Evolutionary conservation across 2,329 filamentous ascomycete species (phyloP).

Genomic region (Thelonectria blattea): DNA sequence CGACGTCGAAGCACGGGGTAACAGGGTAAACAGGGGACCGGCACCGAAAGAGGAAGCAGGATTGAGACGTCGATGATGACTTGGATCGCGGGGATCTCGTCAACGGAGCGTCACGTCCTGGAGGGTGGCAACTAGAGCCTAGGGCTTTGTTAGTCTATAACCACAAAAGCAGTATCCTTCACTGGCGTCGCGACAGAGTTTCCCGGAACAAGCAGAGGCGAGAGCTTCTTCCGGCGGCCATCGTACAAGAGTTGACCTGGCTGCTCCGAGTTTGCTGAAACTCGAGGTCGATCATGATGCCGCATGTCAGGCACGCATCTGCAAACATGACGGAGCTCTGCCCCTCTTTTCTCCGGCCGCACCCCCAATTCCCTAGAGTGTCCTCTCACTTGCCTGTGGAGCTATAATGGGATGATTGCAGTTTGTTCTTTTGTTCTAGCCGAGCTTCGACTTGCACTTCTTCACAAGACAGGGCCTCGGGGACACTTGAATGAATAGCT

Average conservation of each 20-base stretch:
- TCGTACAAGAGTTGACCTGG: too few relatives aligned
- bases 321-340: constrained; percentile 2
- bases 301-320: not conserved
- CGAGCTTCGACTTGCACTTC: not conserved
- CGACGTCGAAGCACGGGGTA: not conserved
- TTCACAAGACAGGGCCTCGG: not conserved
- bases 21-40: not conserved
- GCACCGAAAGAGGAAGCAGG: constrained; percentile 10
- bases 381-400: constrained; percentile 8
- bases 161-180: not conserved
- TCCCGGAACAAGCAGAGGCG: not conserved
- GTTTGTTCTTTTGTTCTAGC: not conserved
- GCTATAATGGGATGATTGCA: not conserved
- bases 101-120: constrained; percentile 33
- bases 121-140: not conserved
- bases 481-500: not conserved
- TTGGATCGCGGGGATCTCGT: constrained; percentile 23
- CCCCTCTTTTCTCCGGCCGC: constrained; percentile 8
- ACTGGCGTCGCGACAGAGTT: not conserved
- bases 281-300: not conserved
- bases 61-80: constrained; percentile 12
- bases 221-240: too few relatives aligned
- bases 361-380: constrained; percentile 1
- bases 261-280: too few relatives aligned
- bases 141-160: not conserved